A percentile compares a stretch with the other conserved stretches of the same genome.
These are phyloP conservation scores for Boletus vinaceobasis DNA, from an alignment of 768 basidiomycete genomes.

Conservation along the genomic window DNA sequence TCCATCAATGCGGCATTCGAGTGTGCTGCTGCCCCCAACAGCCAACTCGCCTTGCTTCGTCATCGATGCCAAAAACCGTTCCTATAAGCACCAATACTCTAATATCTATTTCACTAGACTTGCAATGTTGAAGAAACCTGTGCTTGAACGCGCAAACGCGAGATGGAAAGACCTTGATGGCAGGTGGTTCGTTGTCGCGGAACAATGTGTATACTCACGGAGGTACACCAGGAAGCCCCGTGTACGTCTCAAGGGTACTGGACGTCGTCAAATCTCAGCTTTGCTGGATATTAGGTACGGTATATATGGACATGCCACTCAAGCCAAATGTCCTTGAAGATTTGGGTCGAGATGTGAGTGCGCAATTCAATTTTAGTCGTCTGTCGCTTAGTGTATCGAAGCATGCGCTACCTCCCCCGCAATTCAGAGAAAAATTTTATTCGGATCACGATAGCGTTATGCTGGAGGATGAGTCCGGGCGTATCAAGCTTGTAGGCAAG, in stretches of 20 bases:
- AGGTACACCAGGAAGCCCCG: conserved; percentile 53
- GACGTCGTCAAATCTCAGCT: conserved; percentile 82
- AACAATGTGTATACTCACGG: conserved; percentile 3
- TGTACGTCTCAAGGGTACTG: conserved; percentile 74
- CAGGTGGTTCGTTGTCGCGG: conserved; percentile 14
- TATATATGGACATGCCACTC: conserved; percentile 98
- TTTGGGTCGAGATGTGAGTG: conserved; percentile 83
- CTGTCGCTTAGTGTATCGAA: conserved; percentile 31
- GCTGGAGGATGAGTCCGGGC: conserved; percentile 95
- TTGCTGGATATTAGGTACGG: conserved; percentile 91
- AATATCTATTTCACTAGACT: conserved; percentile 69
- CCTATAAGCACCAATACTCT: conserved; percentile 68
- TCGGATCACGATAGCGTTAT: conserved; percentile 78
- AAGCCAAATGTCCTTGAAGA: conserved; percentile 99
- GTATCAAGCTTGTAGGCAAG: conserved; percentile 83
- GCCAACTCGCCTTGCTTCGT: conserved; percentile 38
- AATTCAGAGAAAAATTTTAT: conserved; percentile 68
- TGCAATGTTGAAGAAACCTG: conserved; percentile 43
- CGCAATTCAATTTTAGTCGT: conserved; percentile 1
- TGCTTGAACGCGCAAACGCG: conserved; percentile 46
- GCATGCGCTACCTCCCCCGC: conserved; percentile 88
- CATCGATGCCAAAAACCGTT: conserved; percentile 42
- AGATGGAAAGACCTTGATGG: conserved; percentile 50
- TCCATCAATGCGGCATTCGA: conserved; percentile 28
- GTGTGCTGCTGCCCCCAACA: conserved; percentile 28